Evolutionary conservation across 2,329 filamentous ascomycete species (phyloP), one percentile per base, ranked within the genome.

Genomic region (Sarocladiaceae sp.): DNA sequence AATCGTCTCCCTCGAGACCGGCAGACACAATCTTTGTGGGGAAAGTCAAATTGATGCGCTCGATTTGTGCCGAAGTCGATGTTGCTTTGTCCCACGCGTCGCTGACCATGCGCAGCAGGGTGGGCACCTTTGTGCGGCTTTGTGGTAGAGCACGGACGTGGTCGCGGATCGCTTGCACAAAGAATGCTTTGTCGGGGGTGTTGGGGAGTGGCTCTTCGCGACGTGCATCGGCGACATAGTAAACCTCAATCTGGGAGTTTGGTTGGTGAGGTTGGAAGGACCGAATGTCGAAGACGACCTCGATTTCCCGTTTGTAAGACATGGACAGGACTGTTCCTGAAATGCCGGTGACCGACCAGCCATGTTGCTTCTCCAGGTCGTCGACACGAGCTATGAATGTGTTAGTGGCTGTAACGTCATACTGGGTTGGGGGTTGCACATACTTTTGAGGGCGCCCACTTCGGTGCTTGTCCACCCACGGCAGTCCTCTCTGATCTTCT

Each of bases 401-500:
- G 65, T 81, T 64, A 79, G 71, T 55, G 49, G 20, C 3, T 31
- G 50, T 11, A 37, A 28, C 11, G 22, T 31, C 23, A 17, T 12
- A 11, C 10, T 17, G 17, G 2, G 29, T 20, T 6, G 20, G 31
- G 7, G 25, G 31, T 13, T 6, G 17, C 29, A 42, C 63, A 26
- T 77, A 89, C 88, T 80, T 78, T 92, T 91, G n/a, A 96, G 75
- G 35, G 75, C 73, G 57, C 80, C 80, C 57, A 97, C 89, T 69
- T 97, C 94, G 25, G 79, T 84, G 50, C 86, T 82, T 53, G 86
- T 93, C 86, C 92, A 97, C 35, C 93, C 92, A 51, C 92, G 84
- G 65, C 88, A 96, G 62, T 96, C 88, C 65, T 97, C 91, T 56
- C 88, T 82, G 23, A 95, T 77, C 57, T 84, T 85, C 66, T 97